Evolutionary conservation across 805 yeast genomes (phyloP).

Genomic region (Pichia eremophila): DNA sequence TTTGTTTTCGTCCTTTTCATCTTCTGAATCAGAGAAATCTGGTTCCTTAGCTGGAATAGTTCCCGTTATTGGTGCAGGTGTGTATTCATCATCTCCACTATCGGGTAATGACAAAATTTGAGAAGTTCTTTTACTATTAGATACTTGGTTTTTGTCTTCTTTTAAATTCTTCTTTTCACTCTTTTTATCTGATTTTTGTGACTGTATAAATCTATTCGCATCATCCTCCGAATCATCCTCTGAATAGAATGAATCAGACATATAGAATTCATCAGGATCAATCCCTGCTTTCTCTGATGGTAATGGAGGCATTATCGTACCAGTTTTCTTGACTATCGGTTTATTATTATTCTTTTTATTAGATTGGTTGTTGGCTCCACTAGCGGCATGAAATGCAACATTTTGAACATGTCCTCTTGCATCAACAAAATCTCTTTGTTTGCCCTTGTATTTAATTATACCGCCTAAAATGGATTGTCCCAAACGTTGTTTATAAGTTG

Average conservation of each 20-base stretch:
- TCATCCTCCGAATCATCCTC: conserved; percentile 19
- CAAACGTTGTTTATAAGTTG: conserved; percentile 55
- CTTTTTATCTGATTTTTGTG: conserved; percentile 6
- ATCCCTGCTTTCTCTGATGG: conserved; percentile 31
- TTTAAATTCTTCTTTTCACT: conserved; percentile 7
- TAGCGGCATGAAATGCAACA: conserved; percentile 37
- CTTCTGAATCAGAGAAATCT: conserved; percentile 36
- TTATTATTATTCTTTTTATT: background rate
- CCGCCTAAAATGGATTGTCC: conserved; percentile 75
- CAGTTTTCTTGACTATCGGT: background rate
- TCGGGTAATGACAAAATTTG: conserved; percentile 31
- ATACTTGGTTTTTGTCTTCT: conserved; percentile 14
- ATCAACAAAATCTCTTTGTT: conserved; percentile 67
- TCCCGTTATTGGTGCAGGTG: conserved; percentile 20
- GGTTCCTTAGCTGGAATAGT: conserved; percentile 39
- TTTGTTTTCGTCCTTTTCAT: background rate
- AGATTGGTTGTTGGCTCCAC: conserved; percentile 8
- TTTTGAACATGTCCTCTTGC: conserved; percentile 57
- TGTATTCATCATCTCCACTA: conserved; percentile 1
- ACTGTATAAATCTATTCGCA: conserved; percentile 11
- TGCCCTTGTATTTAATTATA: conserved; percentile 66
- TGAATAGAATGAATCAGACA: conserved; percentile 29
- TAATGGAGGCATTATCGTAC: conserved; percentile 20
- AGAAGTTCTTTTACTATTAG: conserved; percentile 85
- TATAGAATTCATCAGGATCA: conserved; percentile 31